Evolutionary conservation across 495 filamentous ascomycete genomes (phyloP), one percentile per base, ranked within the genome.

Genomic region (Penicillium goetzii): DNA sequence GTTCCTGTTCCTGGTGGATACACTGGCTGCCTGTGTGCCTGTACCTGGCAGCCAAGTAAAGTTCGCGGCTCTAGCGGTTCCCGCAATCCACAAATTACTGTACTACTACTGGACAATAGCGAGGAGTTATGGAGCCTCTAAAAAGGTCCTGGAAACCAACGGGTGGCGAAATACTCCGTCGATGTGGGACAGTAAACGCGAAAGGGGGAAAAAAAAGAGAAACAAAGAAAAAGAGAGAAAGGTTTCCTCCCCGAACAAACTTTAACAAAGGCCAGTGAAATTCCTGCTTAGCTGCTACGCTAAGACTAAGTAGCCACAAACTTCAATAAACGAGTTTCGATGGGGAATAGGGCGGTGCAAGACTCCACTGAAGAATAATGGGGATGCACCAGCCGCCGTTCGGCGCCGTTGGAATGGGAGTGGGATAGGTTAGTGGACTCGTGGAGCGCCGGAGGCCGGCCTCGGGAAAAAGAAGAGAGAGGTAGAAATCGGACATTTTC

Each of bases 251-350:
- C 21, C 19, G 21, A 61, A 61, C 19, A 10, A 61, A 61, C 25
- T 15, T 25, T 11, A 33, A 57, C 53, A 64, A 57, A 63, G 63
- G 43, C 8, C 10, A 47, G 19, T 25, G n/a, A 51, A 66, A 69
- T 58, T 56, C 52, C 61, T 33, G 53, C 45, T 63, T 26, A 58
- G 68, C 67, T 68, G 53, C 45, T 63, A 33, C 60, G 68, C 67
- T 68, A 68, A 32, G 30, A 32, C 67, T 68, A 68, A 64, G 45
- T 45, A 53, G 47, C 41, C 58, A 54, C 62, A 66, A 68, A 72
- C 67, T 72, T 72, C 67, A 72, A 72, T 70, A 72, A 72, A 62
- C 32, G 23, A 25, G 40, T 59, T 59, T 59, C n/a, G 47, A 59
- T 58, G 33, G 33, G 60, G 65, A 50, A 50, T 63, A 60, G 57